Base-by-base conservation (phyloP, 805 yeast genomes). In the Sugiyamaella valdiviana region DNA sequence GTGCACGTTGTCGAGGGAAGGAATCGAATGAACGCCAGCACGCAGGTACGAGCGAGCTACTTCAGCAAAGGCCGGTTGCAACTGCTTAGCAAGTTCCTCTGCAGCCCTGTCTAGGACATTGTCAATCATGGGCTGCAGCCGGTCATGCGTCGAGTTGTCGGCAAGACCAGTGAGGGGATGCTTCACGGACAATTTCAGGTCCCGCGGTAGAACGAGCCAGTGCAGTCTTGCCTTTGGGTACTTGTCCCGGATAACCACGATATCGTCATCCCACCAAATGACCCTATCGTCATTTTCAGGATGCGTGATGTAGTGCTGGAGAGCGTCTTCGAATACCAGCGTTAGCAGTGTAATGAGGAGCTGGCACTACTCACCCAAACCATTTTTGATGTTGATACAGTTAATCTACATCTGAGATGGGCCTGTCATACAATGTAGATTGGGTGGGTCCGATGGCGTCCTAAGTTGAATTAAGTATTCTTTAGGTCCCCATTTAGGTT, bases 1-100 rank as follows among this genome's bases (percentile, higher is more conserved):
- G 58, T 86, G 95, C 40, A 85, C 57, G 60, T 86, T 84, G 36
- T 64, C 65, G 73, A 85, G 61, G 0, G 89, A 81, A 2, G 95
- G 95, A 1, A 74, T 73, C 3, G 84, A 64, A 63, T 86, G 95
- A 21, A 85, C 73, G 0, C 95, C 91, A 6, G 73, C 75, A 51
- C 68, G 66, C 6, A 83, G 48, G n/a, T 56, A 52, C 5, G 60
- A 57, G 14, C 45, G 32, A 14, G 56, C 39, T 5, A n/a, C n/a
- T n/a, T n/a, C n/a, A n/a, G 9, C 32, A n/a, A 36, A 50, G 16
- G 46, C 44, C 48, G 23, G 57, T 40, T 26, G 32, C 16, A 26
- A 62, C 61, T 1, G 57, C 48, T 2, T 61, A 59, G 17, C 12
- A 24, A 72, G 59, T 12, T 66, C 65, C 17, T 68, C 63, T 2